Base-by-base conservation (phyloP, 441 rosid genomes). In the Erysimum cheiri region DNA sequence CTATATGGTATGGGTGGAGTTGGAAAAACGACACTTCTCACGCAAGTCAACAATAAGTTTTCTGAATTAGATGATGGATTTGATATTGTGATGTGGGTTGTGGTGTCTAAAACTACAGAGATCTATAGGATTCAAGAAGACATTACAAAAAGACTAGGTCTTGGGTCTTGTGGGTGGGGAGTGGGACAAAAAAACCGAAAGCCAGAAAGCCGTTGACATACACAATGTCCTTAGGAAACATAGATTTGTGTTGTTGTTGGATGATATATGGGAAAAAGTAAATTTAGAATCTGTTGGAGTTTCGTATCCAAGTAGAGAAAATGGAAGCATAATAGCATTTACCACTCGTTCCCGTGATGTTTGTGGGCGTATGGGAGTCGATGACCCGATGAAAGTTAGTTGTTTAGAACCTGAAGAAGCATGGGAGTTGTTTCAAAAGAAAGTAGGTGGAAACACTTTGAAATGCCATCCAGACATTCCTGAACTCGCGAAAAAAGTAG, bases 31-130 rank as follows among this genome's bases (percentile, higher is more conserved):
- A 29, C 22, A 1, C 13, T 55, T 32, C 40, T 55, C 10, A 14
- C 7, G 6, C 24, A 55, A 26, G 15, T 55, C 40, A 55, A 55
- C 40, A 55, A 55, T 8, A 55, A 55, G 60, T 32, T 55, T 31
- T 32, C 3, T 32, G 12, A 55, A 14, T 8, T 3, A 32, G 22
- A 4, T 32, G n/a, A 13, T 15, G 2, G 5, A 8, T 55, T 55
- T 55, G 12, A 53, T 28, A 12, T 53, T 29, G 40, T 55, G 8
- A 14, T 55, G 6, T 55, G 40, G 22, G 60, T 55, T 55, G 60
- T 7, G 0, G 40, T 55, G n/a, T 55, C 40, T 55, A 32, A 46
- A 22, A 24, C 14, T 10, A 8, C 14, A 49, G 29, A 36, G 5
- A 19, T 36, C 8, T 37, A 5, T 5, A 10, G 29, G 31, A 36